These are phyloP conservation scores for Oryza officinalis DNA, from an alignment of 176 grass and related monocot species.

Conservation along the genomic window DNA sequence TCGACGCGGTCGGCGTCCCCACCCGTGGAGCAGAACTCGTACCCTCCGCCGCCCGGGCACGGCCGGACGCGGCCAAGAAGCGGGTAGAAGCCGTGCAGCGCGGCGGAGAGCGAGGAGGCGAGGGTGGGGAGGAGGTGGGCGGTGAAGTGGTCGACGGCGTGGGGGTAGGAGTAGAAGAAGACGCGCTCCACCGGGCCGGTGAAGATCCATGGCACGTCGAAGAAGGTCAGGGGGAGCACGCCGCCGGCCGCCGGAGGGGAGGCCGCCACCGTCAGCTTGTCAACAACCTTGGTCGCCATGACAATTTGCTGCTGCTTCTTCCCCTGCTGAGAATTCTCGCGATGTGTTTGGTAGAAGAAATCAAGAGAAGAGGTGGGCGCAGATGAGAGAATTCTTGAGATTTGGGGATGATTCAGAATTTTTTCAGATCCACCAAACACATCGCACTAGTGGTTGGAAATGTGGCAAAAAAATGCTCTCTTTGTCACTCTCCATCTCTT, in stretches of 20 bases:
- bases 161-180: conserved; percentile 75
- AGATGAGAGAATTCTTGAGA: background rate
- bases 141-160: conserved; percentile 47
- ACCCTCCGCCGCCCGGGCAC: conserved; percentile 39
- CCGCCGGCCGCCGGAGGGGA: conserved; percentile 35
- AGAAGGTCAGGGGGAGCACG: conserved; percentile 79
- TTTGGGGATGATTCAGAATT: background rate
- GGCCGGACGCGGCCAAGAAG: conserved; percentile 67
- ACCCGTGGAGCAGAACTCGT: conserved; percentile 53
- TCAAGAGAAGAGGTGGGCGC: background rate
- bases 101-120: conserved; percentile 71
- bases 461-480: background rate
- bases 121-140: conserved; percentile 55
- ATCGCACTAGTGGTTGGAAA: background rate
- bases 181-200: conserved; percentile 90
- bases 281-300: conserved; percentile 51
- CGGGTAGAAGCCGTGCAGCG: conserved; percentile 66
- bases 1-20: conserved; percentile 36
- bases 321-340: background rate
- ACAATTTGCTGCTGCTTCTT: background rate
- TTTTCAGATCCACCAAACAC: conserved; percentile 54
- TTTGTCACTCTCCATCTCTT: background rate
- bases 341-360: too few relatives aligned
- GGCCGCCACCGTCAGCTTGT: conserved; percentile 40
- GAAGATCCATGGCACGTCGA: conserved; percentile 90